These are phyloP conservation scores for Neurospora sublineolata DNA, from an alignment of 495 filamentous ascomycete species.

Conservation along the genomic window DNA sequence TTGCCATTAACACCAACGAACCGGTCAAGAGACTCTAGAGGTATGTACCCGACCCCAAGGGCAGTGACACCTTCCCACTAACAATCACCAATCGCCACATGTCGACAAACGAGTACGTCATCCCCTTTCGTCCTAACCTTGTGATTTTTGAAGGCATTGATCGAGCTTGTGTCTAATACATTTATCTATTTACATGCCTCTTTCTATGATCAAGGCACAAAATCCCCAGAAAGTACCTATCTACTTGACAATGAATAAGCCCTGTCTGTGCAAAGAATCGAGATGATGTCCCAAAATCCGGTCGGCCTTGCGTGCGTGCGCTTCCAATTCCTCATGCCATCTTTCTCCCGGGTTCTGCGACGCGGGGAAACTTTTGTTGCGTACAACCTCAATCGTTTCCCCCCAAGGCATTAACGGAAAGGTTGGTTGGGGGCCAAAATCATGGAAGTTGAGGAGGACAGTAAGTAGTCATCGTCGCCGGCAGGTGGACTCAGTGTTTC, in stretches of 20 bases:
- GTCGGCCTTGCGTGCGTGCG: background rate
- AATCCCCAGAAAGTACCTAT: too few species aligned
- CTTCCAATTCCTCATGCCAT: background rate
- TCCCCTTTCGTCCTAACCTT: background rate
- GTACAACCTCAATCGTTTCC: too few species aligned
- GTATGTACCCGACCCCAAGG: background rate
- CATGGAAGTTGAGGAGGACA: background rate
- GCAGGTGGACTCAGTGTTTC: background rate
- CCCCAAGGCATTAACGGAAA: too few species aligned
- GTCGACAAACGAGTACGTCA: background rate
- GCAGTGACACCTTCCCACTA: background rate
- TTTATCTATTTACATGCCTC: too few species aligned
- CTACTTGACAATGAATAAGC: too few species aligned
- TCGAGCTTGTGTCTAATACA: too few species aligned
- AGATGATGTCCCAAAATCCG: background rate
- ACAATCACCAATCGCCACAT: background rate
- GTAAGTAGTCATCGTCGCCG: background rate
- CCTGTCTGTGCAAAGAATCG: too few species aligned
- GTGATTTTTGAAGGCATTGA: background rate
- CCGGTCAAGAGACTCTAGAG: background rate
- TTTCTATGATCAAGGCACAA: too few species aligned
- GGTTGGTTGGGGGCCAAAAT: background rate
- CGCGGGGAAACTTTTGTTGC: background rate
- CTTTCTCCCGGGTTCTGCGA: background rate
- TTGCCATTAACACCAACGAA: background rate